Conservation (phyloP, 108 stramenopile genomes). For the Fragilaria radians region DNA sequence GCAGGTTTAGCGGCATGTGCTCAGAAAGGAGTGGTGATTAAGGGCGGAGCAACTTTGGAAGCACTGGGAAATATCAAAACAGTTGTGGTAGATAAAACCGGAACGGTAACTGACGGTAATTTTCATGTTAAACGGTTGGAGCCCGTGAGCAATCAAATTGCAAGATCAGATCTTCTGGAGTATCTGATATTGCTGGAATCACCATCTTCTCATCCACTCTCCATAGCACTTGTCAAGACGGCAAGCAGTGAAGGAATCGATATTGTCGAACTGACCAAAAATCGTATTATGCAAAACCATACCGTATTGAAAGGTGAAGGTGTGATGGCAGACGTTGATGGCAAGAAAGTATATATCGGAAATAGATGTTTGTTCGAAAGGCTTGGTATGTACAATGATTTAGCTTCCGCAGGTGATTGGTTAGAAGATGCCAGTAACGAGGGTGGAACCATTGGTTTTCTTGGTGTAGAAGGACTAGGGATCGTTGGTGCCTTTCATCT, state of each 20-base stretch:
- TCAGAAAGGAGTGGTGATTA: constrained; percentile 81
- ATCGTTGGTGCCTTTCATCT: constrained; percentile 78
- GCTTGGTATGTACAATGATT: constrained; percentile 42
- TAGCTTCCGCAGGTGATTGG: constrained; percentile 44
- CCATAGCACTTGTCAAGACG: constrained; percentile 65
- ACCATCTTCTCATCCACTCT: constrained; percentile 76
- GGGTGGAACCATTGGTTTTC: constrained; percentile 81
- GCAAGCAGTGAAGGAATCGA: constrained; percentile 72
- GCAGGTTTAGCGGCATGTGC: constrained; percentile 85
- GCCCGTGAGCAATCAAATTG: constrained; percentile 24
- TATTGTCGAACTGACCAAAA: constrained; percentile 23
- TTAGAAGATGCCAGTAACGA: too few species aligned
- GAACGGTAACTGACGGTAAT: constrained; percentile 64
- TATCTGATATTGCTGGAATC: constrained; percentile 75
- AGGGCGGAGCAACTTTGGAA: constrained; percentile 84
- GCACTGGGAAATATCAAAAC: constrained; percentile 40
- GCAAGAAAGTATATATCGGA: constrained; percentile 60
- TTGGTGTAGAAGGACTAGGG: constrained; percentile 60
- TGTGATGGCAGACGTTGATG: constrained; percentile 52
- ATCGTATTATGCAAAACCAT: constrained; percentile 39
- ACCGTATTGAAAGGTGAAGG: constrained; percentile 82
- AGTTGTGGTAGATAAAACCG: constrained; percentile 91
- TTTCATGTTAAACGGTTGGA: constrained; percentile 62
- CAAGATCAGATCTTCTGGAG: constrained; percentile 53
- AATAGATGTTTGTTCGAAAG: constrained; percentile 67